phyloP scores from a whole-genome alignment of 352 stramenopile genomes.

The Phytophthora tubulina region DNA sequence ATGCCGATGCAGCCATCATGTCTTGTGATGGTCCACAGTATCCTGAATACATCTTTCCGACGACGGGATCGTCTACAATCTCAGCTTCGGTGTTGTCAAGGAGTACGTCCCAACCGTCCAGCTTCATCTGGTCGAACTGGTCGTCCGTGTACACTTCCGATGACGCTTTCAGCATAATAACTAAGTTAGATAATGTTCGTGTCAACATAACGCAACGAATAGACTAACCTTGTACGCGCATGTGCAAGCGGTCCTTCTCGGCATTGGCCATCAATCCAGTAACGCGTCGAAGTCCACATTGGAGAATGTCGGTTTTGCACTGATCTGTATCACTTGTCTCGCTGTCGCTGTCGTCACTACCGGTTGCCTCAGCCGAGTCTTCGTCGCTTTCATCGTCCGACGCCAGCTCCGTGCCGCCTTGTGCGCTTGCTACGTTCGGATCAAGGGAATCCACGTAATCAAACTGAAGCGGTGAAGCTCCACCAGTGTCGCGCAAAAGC shows the following conservation, averaged over 20 bases:
- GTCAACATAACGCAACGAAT: conserved; percentile 7
- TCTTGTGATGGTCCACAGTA: conserved; percentile 6
- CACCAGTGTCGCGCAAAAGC: too few species aligned
- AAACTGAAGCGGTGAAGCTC: too few species aligned
- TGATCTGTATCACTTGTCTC: conserved; percentile 2
- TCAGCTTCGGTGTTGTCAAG: background rate
- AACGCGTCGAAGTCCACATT: background rate
- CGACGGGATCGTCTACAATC: background rate
- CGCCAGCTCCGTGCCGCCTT: background rate
- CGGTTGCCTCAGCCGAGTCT: background rate
- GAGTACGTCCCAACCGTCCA: background rate
- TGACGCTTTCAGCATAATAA: conserved; percentile 22
- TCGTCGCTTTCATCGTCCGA: conserved; percentile 2
- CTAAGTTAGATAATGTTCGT: background rate
- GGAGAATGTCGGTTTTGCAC: background rate
- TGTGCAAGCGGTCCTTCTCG: background rate
- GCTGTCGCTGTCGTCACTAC: background rate
- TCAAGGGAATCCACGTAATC: background rate
- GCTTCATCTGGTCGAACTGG: conserved; percentile 15
- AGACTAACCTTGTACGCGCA: conserved; percentile 10
- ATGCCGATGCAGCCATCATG: background rate
- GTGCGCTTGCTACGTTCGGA: background rate
- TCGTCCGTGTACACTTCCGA: background rate
- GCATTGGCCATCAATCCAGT: background rate
- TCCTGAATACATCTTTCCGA: conserved; percentile 10